Base-by-base conservation (phyloP, 345 rosid species). In the Rhodomyrtus tomentosa region DNA sequence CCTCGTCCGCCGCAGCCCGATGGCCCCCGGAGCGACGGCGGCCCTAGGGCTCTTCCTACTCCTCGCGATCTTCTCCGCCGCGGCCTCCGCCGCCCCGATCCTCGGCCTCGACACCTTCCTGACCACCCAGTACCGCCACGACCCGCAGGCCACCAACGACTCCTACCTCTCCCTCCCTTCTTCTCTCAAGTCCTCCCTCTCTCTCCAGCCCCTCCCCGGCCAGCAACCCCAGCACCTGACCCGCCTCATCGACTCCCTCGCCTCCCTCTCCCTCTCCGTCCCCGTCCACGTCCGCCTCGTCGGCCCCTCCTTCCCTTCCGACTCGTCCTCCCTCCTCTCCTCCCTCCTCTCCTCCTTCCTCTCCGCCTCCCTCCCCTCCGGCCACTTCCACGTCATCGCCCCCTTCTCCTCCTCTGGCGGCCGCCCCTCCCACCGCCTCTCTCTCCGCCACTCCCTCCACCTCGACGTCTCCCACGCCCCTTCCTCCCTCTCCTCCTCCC, bases 121-220 rank as follows among this genome's bases (percentile, higher is more conserved):
- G 50, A 91, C 89, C 79, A 87, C 85, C 76, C 94, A 90, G 73
- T 92, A 87, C 85, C 93, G 88, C 50, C 40, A 86, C 55, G 98
- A 97, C 88, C 96, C 95, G 15, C 91, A 89, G 55, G 91, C 96
- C 52, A 73, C 89, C 32, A 97, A 95, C 85, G 98, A 95, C 86
- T 90, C 93, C 13, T 92, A 90, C 86, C 55, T 48, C 82, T 91
- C 93, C 85, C 94, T 94, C 82, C 89, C 96, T 0, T 90, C 96
- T 12, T 90, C 93, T 82, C 86, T 89, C 55, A 91, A 86, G 38
- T 88, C 93, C 22, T 89, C 93, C 80, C 90, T 93, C 73, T 89
- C 95, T 48, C 50, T 80, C 40, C 52, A 54, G 49, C 82, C 87
- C 81, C 83, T 36, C 51, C 48, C 83, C n/a, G 87, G 82, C 81